phyloP scores from a whole-genome alignment of 2,329 filamentous ascomycete species.

The Xylariaceae sp. region DNA sequence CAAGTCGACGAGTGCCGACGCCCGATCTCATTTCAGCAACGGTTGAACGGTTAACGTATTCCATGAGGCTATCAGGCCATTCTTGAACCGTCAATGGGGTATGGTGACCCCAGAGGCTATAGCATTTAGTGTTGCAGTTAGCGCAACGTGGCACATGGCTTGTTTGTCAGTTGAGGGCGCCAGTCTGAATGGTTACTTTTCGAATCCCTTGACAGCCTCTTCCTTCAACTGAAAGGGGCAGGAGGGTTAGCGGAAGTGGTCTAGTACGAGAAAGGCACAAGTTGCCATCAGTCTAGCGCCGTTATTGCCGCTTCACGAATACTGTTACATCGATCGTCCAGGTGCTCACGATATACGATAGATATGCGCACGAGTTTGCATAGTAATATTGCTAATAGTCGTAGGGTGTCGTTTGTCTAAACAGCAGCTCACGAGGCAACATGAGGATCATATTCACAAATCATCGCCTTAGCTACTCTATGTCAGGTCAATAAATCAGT shows the following conservation, averaged over 20 bases:
- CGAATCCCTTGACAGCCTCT: background rate
- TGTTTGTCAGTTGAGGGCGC: background rate
- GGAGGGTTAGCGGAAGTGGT: background rate
- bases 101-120: conserved; percentile 12
- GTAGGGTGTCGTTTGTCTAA: background rate
- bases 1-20: conserved; percentile 19
- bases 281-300: conserved; percentile 1
- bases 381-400: too few relatives aligned
- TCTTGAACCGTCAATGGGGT: conserved; percentile 11
- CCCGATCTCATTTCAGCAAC: conserved; percentile 12
- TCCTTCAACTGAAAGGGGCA: conserved; percentile 13
- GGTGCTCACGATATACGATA: conserved; percentile 3
- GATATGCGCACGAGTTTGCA: too few relatives aligned
- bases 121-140: conserved; percentile 9
- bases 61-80: conserved; percentile 21
- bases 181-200: background rate
- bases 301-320: background rate
- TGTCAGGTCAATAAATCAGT: background rate
- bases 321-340: conserved; percentile 4
- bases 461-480: background rate
- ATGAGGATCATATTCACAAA: background rate
- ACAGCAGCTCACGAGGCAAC: background rate
- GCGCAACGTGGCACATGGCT: conserved; percentile 9
- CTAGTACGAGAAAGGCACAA: background rate
- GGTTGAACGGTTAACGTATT: conserved; percentile 1